Base-by-base conservation (phyloP, 2,329 filamentous ascomycete species). In the Colletotrichum liriopes region DNA sequence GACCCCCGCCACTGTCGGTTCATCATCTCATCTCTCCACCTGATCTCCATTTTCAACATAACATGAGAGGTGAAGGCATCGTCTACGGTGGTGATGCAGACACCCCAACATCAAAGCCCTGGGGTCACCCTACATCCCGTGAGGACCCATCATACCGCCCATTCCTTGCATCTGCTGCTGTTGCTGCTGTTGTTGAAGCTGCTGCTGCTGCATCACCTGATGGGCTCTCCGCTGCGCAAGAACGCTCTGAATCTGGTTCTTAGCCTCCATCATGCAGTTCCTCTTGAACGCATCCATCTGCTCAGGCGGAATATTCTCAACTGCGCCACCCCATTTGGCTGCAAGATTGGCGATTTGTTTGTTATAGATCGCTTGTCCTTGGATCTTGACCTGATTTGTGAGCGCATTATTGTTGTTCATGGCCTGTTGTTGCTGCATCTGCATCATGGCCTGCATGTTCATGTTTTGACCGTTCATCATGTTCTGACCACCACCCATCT, bases 121-220 rank as follows among this genome's bases (percentile, higher is more conserved):
- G 9, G 64, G 23, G 26, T 12, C 18, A 23, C 45, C 61, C 78
- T 82, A 86, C 84, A 87, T 86, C 49, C 84, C 85, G 75, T 87
- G 85, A 26, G 82, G 82, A 16, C 84, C 84, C 86, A 88, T 87
- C 84, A 90, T 89, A 35, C 84, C 83, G 65, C 85, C 84, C 84
- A 89, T 88, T 8, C 85, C 85, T 71, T 88, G 86, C 82, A 89
- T 85, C 41, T 82, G 80, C 39, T 81, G 79, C 45, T 73, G 71
- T 55, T 78, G 68, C 60, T 82, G 82, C 51, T 77, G 73, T 52
- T 74, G 74, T 41, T 82, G 81, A 43, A 80, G 82, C 65, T 84
- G 82, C 56, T 84, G 83, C 72, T 84, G 83, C 71, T 82, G 64
- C 75, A 83, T 76, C 67, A 80, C 75, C 67, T 84, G 82, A 29